A percentile compares a stretch with the other conserved stretches of the same genome.
Conservation (phyloP, 1,284 basidiomycete species). For the Irpex lacteus region DNA sequence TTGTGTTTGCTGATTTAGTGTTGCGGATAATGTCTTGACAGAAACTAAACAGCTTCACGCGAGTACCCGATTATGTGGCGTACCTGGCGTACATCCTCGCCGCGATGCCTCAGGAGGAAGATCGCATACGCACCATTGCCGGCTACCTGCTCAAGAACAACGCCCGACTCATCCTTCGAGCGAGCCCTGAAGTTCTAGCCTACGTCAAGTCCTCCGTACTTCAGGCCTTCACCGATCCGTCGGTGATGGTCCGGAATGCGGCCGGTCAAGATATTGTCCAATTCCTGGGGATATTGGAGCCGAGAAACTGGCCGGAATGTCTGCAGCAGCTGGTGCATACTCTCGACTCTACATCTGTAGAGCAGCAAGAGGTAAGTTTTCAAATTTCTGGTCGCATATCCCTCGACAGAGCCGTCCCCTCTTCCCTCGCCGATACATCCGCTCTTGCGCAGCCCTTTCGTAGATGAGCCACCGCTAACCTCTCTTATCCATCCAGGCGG, state of each 20-base stretch:
- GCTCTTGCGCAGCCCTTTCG: background rate
- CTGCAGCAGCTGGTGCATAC: slow-evolving; percentile 78
- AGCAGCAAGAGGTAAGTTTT: slow-evolving; percentile 79
- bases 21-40: slow-evolving; percentile 32
- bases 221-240: slow-evolving; percentile 75
- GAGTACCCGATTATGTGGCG: slow-evolving; percentile 90
- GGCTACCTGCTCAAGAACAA: slow-evolving; percentile 98
- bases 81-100: slow-evolving; percentile 96
- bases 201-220: slow-evolving; percentile 87
- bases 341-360: slow-evolving; percentile 69
- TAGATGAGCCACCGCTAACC: slow-evolving; percentile 9
- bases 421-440: background rate
- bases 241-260: slow-evolving; percentile 86
- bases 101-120: slow-evolving; percentile 78
- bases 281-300: slow-evolving; percentile 82
- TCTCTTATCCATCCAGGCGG: slow-evolving; percentile 56
- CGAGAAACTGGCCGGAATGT: slow-evolving; percentile 91
- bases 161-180: slow-evolving; percentile 66
- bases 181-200: slow-evolving; percentile 63
- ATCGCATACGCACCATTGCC: slow-evolving; percentile 91
- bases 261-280: slow-evolving; percentile 89
- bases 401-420: background rate
- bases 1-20: slow-evolving; percentile 21
- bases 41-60: slow-evolving; percentile 90
- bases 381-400: background rate